Evolutionary conservation across 768 basidiomycete genomes (phyloP).

Genomic region (Lactarius vividus): DNA sequence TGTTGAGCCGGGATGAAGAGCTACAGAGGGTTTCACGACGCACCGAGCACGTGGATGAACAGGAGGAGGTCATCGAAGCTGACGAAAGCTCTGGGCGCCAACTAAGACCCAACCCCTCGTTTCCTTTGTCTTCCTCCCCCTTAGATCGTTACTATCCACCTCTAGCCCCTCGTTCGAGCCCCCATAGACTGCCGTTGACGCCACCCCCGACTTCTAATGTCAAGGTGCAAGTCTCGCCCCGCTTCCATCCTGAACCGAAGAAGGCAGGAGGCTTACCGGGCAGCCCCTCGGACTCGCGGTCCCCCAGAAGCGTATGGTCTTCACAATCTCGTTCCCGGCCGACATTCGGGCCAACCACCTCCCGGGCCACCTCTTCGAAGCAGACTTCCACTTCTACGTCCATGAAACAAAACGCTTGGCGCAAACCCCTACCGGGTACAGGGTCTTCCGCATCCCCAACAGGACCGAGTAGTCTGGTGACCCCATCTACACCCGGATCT

Average conservation of each 20-base stretch:
- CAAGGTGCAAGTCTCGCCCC: conserved; percentile 55
- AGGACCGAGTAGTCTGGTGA: not conserved
- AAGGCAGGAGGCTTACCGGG: conserved; percentile 43
- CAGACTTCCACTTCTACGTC: conserved; percentile 23
- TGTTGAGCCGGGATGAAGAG: conserved; percentile 82
- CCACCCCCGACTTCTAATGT: conserved; percentile 41
- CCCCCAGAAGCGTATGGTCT: conserved; percentile 20
- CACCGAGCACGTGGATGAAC: conserved; percentile 35
- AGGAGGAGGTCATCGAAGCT: conserved; percentile 58
- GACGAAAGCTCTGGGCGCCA: conserved; percentile 33
- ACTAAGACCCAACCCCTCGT: conserved; percentile 18
- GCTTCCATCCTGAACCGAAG: conserved; percentile 48
- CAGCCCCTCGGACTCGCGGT: conserved; percentile 31
- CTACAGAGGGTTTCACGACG: conserved; percentile 30
- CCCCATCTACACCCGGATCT: not conserved
- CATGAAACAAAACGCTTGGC: conserved; percentile 35
- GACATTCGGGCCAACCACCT: conserved; percentile 28
- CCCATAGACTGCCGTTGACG: conserved; percentile 22
- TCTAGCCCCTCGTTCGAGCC: conserved; percentile 24
- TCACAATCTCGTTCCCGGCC: not conserved
- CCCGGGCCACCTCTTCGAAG: conserved; percentile 22
- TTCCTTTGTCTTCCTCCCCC: conserved; percentile 16
- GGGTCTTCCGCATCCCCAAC: conserved; percentile 22
- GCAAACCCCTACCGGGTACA: conserved; percentile 31
- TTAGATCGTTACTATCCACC: conserved; percentile 15